Percentiles rank a stretch among this genome's conserved stretches.
These are phyloP conservation scores for Linderina pennispora DNA, from an alignment of 192 early-diverging fungal species.

Conservation along the genomic window DNA sequence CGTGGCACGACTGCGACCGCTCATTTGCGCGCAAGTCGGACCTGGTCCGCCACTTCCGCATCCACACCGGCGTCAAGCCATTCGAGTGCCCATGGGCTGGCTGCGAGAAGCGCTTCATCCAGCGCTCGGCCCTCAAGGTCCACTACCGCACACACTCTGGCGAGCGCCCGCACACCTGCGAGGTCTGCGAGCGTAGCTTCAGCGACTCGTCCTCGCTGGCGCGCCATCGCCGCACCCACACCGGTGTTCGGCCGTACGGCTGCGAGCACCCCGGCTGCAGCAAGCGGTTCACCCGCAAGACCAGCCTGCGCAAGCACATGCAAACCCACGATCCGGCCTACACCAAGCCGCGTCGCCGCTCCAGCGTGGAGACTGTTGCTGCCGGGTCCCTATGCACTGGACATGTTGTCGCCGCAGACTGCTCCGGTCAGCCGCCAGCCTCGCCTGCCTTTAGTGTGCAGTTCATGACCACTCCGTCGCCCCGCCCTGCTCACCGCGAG, in stretches of 20 bases:
- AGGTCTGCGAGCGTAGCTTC: slow-evolving; percentile 14
- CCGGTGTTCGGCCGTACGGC: slow-evolving; percentile 61
- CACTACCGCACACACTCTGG: slow-evolving; percentile 57
- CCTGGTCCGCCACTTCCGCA: slow-evolving; percentile 50
- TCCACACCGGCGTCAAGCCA: slow-evolving; percentile 40
- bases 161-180: slow-evolving; percentile 25
- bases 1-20: slow-evolving; percentile 37
- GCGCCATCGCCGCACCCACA: slow-evolving; percentile 15
- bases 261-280: slow-evolving; percentile 31
- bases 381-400: too few relatives aligned
- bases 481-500: too few relatives aligned
- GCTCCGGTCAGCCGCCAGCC: too few relatives aligned
- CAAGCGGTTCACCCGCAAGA: slow-evolving; percentile 18
- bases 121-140: slow-evolving; percentile 53
- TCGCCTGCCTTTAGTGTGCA: too few relatives aligned
- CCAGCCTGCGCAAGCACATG: slow-evolving; percentile 14
- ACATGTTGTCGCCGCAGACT: too few relatives aligned
- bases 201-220: slow-evolving; percentile 19
- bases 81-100: slow-evolving; percentile 11
- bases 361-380: too few relatives aligned
- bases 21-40: slow-evolving; percentile 57
- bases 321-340: too few relatives aligned
- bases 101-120: slow-evolving; percentile 47
- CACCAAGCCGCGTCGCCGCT: too few relatives aligned
- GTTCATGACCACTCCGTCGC: too few relatives aligned